These are phyloP conservation scores for Parasitella parasitica DNA, from an alignment of 371 early-diverging fungal genomes.

Conservation along the genomic window DNA sequence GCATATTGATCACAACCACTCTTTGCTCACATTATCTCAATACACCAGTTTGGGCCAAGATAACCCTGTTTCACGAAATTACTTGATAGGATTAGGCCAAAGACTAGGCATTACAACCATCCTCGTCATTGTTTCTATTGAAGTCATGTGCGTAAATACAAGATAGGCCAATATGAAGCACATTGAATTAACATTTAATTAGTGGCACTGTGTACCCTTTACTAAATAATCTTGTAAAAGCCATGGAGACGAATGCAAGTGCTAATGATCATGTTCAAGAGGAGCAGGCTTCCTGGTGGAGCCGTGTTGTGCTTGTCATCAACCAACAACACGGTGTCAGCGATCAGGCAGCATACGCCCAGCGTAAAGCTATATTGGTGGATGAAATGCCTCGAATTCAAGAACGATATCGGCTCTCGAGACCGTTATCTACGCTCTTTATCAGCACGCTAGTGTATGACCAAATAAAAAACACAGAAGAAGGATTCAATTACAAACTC, in stretches of 20 bases:
- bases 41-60: constrained; percentile 7
- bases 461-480: not conserved
- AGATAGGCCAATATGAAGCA: not conserved
- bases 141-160: constrained; percentile 15
- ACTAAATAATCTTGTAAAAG: constrained; percentile 4
- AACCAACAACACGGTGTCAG: constrained; percentile 11
- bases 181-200: not conserved
- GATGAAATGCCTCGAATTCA: constrained; percentile 17
- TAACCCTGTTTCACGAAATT: not conserved
- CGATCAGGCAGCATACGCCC: not conserved
- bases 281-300: constrained; percentile 20
- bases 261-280: not conserved
- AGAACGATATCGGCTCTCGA: constrained; percentile 5
- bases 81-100: constrained; percentile 14
- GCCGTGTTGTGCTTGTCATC: constrained; percentile 14
- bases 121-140: constrained; percentile 13
- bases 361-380: constrained; percentile 8
- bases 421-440: constrained; percentile 16
- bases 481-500: constrained; percentile 1
- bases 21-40: constrained; percentile 17
- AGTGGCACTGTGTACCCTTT: constrained; percentile 9
- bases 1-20: constrained; percentile 6
- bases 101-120: constrained; percentile 21
- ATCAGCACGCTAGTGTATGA: constrained; percentile 2
- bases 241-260: constrained; percentile 4